Evolutionary conservation across 768 basidiomycete species (phyloP).

Genomic region (Calocera viscosa): DNA sequence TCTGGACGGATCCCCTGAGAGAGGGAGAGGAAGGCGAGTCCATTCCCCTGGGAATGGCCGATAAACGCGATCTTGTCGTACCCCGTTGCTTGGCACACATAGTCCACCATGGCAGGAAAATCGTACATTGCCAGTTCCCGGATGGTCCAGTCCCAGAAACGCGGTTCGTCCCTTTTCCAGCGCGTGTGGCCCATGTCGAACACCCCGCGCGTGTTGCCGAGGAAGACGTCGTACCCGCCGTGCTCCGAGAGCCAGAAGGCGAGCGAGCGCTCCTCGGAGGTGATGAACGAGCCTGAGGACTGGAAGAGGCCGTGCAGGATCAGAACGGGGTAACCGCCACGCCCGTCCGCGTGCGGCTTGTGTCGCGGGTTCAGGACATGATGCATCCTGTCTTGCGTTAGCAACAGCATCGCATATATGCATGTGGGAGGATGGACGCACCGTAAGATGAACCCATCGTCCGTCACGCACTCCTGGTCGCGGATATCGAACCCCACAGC

Average conservation of each 20-base stretch:
- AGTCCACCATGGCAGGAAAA: slow-evolving; percentile 36
- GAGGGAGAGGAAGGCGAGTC: slow-evolving; percentile 36
- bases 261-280: slow-evolving; percentile 36
- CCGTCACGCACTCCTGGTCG: slow-evolving; percentile 35
- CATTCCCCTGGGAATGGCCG: slow-evolving; percentile 41
- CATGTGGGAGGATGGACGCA: slow-evolving; percentile 2
- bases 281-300: slow-evolving; percentile 37
- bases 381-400: slow-evolving; percentile 23
- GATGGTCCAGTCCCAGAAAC: slow-evolving; percentile 43
- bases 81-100: slow-evolving; percentile 34
- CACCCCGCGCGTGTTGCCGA: slow-evolving; percentile 34
- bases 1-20: slow-evolving; percentile 37
- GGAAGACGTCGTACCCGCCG: slow-evolving; percentile 34
- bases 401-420: slow-evolving; percentile 3
- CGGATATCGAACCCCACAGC: slow-evolving; percentile 35
- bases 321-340: slow-evolving; percentile 34
- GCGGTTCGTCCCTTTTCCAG: slow-evolving; percentile 31
- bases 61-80: slow-evolving; percentile 40
- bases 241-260: slow-evolving; percentile 41
- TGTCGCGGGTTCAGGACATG: slow-evolving; percentile 28
- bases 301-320: slow-evolving; percentile 40
- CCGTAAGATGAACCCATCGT: slow-evolving; percentile 35
- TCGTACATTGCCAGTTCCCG: slow-evolving; percentile 39
- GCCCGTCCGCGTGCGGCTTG: slow-evolving; percentile 22
- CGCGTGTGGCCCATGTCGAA: slow-evolving; percentile 38